These are phyloP conservation scores for Penicillium samsonianum DNA, from an alignment of 495 filamentous ascomycete species.

Conservation along the genomic window DNA sequence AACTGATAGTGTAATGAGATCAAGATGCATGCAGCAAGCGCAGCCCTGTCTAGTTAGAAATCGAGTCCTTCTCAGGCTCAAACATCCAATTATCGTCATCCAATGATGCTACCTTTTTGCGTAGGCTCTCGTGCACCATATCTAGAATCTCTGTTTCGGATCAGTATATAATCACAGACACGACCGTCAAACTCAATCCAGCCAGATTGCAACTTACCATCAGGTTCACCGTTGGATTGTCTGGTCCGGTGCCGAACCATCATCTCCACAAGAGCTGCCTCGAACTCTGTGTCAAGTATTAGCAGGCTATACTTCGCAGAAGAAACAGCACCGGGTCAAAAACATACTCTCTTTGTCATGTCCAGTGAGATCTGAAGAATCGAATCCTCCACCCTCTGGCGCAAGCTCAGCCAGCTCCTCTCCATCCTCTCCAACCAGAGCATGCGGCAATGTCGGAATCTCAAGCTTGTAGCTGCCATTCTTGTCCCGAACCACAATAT, in stretches of 20 bases:
- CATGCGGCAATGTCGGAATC: constrained; percentile 57
- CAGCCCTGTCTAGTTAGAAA: constrained; percentile 21
- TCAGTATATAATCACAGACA: constrained; percentile 1
- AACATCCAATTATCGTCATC: constrained; percentile 92
- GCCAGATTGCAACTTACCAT: constrained; percentile 52
- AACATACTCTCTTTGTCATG: constrained; percentile 52
- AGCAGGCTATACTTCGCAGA: not conserved
- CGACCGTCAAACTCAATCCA: not conserved
- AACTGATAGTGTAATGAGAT: constrained; percentile 26
- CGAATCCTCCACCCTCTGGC: constrained; percentile 20
- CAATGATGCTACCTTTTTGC: constrained; percentile 68
- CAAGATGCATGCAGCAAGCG: constrained; percentile 16
- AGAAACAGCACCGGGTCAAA: not conserved
- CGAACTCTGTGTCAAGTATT: constrained; percentile 39
- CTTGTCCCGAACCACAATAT: constrained; percentile 75
- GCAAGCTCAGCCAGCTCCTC: constrained; percentile 52
- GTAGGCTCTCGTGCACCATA: constrained; percentile 69
- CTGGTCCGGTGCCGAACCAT: constrained; percentile 63
- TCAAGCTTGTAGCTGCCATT: constrained; percentile 75
- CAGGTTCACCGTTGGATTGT: constrained; percentile 61
- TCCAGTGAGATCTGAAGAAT: constrained; percentile 31
- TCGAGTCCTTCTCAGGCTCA: constrained; percentile 63
- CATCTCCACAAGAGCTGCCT: constrained; percentile 50
- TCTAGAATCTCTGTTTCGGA: constrained; percentile 63
- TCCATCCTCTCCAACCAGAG: constrained; percentile 53